phyloP scores from a whole-genome alignment of 2,329 filamentous ascomycete species.

The Bipolaris zeicola region DNA sequence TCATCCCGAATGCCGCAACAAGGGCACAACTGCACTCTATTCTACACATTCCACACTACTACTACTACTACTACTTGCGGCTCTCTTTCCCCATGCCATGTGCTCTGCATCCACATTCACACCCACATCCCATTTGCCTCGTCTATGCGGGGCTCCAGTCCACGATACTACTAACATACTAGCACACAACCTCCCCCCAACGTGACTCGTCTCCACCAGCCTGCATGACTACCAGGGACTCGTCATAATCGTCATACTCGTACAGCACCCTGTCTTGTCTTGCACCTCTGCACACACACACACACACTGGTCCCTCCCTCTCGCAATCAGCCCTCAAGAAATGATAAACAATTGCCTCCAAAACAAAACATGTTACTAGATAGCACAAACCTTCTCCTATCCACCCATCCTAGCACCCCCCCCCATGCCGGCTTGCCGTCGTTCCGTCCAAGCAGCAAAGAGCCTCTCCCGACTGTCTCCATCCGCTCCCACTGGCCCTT shows the following conservation, averaged over 20 bases:
- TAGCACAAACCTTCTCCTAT: not conserved
- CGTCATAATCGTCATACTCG: too few relatives aligned
- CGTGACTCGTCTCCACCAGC: conserved; percentile 6
- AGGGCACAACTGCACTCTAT: too few relatives aligned
- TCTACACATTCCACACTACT: too few relatives aligned
- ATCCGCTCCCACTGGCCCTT: not conserved
- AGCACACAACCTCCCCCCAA: not conserved
- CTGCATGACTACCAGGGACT: not conserved
- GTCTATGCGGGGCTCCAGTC: conserved; percentile 12
- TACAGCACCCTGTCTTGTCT: not conserved
- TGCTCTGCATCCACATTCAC: too few relatives aligned
- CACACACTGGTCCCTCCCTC: not conserved
- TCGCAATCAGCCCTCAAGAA: not conserved
- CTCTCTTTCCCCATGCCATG: conserved; percentile 2
- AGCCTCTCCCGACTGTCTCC: not conserved
- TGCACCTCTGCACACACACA: not conserved
- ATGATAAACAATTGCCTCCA: not conserved
- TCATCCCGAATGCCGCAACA: too few relatives aligned
- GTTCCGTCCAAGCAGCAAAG: conserved; percentile 13
- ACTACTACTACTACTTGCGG: not conserved
- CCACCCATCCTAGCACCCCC: not conserved
- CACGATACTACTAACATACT: conserved; percentile 1
- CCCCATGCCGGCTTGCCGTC: conserved; percentile 8
- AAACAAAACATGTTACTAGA: not conserved
- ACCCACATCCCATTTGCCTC: not conserved